Evolutionary conservation across 768 basidiomycete species (phyloP).

Genomic region (Gloeostereum incarnatum): DNA sequence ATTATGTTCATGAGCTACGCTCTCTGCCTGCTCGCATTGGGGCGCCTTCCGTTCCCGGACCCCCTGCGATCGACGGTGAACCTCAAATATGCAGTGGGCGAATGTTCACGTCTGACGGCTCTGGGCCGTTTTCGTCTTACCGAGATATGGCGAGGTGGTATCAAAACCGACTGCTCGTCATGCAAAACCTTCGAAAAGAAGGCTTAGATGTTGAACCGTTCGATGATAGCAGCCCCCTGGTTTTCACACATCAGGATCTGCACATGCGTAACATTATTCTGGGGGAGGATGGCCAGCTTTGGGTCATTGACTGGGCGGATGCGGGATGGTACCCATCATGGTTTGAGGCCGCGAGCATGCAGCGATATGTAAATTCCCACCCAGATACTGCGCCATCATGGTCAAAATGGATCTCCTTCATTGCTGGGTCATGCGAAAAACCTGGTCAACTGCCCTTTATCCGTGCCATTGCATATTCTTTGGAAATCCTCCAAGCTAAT

Average conservation of each 20-base stretch:
- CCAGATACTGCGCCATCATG: no score
- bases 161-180: background rate
- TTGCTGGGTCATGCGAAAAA: no score
- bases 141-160: constrained; percentile 1
- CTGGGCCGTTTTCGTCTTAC: background rate
- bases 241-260: constrained; percentile 18
- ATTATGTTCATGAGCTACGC: constrained; percentile 9
- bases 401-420: no score
- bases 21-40: constrained; percentile 8
- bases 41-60: constrained; percentile 2
- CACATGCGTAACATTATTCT: constrained; percentile 17
- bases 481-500: no score
- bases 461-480: no score
- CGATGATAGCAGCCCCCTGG: constrained; percentile 8
- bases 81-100: background rate
- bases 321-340: constrained; percentile 19
- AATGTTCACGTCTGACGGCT: background rate
- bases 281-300: constrained; percentile 15
- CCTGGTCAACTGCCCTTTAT: no score
- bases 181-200: background rate
- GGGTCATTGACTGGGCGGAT: constrained; percentile 21
- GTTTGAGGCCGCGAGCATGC: constrained; percentile 13
- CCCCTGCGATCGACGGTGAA: constrained; percentile 1
- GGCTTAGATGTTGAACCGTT: background rate
- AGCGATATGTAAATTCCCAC: no score